These are phyloP conservation scores for Pyricularia sp. DNA, from an alignment of 2,329 filamentous ascomycete genomes.

Conservation along the genomic window DNA sequence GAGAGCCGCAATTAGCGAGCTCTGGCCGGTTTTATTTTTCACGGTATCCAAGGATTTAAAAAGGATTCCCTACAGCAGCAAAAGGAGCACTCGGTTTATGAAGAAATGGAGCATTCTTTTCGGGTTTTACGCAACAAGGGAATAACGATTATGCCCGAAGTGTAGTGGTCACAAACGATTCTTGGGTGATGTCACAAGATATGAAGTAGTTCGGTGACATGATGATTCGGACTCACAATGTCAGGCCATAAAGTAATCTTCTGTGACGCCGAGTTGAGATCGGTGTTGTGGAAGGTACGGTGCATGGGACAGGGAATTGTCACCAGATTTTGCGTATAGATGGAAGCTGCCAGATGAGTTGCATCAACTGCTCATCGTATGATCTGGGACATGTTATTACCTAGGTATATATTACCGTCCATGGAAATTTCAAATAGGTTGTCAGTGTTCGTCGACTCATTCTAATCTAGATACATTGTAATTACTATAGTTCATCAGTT, in stretches of 20 bases:
- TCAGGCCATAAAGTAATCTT: neutral
- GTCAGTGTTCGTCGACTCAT: too few species aligned
- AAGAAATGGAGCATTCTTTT: neutral
- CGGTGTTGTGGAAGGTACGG: too few species aligned
- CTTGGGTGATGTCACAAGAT: neutral
- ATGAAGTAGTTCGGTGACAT: neutral
- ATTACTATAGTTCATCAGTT: too few species aligned
- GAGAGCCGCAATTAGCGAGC: slow-evolving; percentile 34
- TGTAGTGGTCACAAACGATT: neutral
- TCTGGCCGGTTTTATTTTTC: slow-evolving; percentile 4
- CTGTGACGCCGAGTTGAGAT: neutral
- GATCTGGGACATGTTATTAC: neutral
- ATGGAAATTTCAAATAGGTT: neutral
- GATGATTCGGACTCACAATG: neutral
- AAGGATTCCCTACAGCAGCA: slow-evolving; percentile 4
- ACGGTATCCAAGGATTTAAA: slow-evolving; percentile 5
- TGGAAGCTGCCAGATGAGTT: neutral
- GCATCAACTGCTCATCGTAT: neutral
- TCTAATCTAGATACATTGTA: too few species aligned
- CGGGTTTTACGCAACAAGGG: neutral
- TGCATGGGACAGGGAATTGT: too few species aligned
- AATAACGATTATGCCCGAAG: neutral
- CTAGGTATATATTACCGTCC: neutral
- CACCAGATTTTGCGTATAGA: neutral
- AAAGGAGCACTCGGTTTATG: slow-evolving; percentile 3